Base-by-base conservation (phyloP, 257 asterid genomes). In the Scutellaria galericulata region DNA sequence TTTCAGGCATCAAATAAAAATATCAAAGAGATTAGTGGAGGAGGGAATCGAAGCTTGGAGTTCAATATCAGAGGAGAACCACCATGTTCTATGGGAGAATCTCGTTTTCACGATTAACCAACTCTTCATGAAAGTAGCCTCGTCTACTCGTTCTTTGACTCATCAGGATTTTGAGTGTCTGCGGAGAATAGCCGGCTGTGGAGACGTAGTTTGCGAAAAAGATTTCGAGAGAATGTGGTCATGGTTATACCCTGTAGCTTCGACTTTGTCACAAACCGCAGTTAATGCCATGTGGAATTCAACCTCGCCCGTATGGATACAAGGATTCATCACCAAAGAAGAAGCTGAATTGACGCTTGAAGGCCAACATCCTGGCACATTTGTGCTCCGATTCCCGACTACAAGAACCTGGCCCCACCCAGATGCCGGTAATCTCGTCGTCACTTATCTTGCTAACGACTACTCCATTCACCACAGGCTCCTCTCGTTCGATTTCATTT, bases 381-480 rank as follows among this genome's bases (percentile, higher is more conserved):
- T 90, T 70, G 74, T 92, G 22, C 77, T 95, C 45, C 88, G 98
- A 58, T 92, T 95, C 74, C 97, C 99, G 42, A 87, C 92, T 6
- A 82, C 99, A 35, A 87, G 99, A 81, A 86, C 92, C 88, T 95
- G 99, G 99, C 99, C 99, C 55, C 99, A 95, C 78, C 97, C 99
- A 5, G 99, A 95, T 74, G 91, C 99, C 60, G 99, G 99, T 45
- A 86, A 83, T 79, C 82, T 92, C 60, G 92, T 90, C 0, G 93
- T 90, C 27, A 87, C 96, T 15, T 92, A 88, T 56, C 83, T 95
- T 50, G 94, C 91, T 15, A 77, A 52, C 13, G 95, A 94, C 83
- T 82, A 70, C 69, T 71, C 79, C 65, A 88, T 94, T 77, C 97
- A 68, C 81, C 93, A 91, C 75, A 66, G 86, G 64, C 83, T 91